phyloP scores from a whole-genome alignment of 2,329 filamentous ascomycete species.

The Alternaria novae-zelandiae region DNA sequence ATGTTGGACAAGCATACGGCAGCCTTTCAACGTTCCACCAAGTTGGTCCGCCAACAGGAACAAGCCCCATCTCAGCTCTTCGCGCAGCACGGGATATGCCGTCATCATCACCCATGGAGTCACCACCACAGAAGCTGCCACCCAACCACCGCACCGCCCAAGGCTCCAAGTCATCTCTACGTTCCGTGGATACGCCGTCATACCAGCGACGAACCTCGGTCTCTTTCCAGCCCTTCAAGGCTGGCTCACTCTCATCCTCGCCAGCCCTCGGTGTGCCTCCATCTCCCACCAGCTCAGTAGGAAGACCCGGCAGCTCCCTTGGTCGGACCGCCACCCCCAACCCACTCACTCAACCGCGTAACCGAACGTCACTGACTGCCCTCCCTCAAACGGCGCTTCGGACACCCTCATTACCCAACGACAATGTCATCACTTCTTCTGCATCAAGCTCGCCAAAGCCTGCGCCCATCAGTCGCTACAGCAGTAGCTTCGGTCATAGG shows the following conservation, averaged over 20 bases:
- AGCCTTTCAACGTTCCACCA: constrained; percentile 87
- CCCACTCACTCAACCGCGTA: constrained; percentile 61
- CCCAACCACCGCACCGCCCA: constrained; percentile 54
- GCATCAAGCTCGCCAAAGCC: constrained; percentile 80
- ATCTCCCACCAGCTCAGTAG: constrained; percentile 59
- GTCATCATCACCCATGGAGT: constrained; percentile 58
- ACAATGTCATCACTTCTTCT: constrained; percentile 68
- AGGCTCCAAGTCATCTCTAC: constrained; percentile 57
- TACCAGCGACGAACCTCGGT: constrained; percentile 77
- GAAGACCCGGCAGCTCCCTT: constrained; percentile 41
- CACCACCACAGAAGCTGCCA: constrained; percentile 58
- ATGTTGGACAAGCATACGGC: constrained; percentile 82
- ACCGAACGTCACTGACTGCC: constrained; percentile 74
- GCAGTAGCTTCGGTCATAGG: constrained; percentile 91
- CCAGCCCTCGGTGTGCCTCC: constrained; percentile 65
- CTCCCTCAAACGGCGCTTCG: constrained; percentile 77
- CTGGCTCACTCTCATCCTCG: constrained; percentile 90
- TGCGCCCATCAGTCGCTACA: constrained; percentile 79
- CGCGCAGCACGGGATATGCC: constrained; percentile 68
- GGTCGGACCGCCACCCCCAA: constrained; percentile 30
- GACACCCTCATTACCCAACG: constrained; percentile 67
- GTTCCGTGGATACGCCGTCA: constrained; percentile 58
- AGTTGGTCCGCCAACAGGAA: constrained; percentile 75
- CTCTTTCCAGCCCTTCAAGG: constrained; percentile 95
- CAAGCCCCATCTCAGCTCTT: constrained; percentile 85